Conservation (phyloP, 352 stramenopile species). For the Pythium phragmiticola region DNA sequence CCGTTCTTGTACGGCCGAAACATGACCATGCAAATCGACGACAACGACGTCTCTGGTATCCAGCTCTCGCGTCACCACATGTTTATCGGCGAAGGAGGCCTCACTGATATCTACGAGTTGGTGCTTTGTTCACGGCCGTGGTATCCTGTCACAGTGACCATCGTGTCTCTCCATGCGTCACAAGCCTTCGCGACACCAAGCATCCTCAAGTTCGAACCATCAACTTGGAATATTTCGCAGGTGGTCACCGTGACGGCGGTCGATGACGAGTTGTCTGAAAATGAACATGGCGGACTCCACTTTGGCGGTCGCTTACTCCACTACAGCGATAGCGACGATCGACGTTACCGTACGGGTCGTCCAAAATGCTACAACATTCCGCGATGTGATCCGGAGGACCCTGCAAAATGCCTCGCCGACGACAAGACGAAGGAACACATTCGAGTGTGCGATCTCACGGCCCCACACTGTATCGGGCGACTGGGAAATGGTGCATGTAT, state of each 20-base stretch:
- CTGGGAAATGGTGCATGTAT: constrained; percentile 61
- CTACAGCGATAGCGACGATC: constrained; percentile 54
- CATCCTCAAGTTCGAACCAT: constrained; percentile 39
- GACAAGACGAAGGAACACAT: constrained; percentile 21
- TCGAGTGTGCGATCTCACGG: constrained; percentile 52
- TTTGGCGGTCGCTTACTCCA: constrained; percentile 54
- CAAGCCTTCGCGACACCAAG: constrained; percentile 39
- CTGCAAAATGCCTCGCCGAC: constrained; percentile 30
- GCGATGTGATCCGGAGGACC: constrained; percentile 41
- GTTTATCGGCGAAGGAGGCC: constrained; percentile 58
- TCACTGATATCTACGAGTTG: constrained; percentile 54
- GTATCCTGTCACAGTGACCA: constrained; percentile 47
- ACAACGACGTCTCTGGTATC: constrained; percentile 62
- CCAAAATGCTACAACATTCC: constrained; percentile 61
- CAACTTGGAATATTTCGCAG: constrained; percentile 54
- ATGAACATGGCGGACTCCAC: constrained; percentile 62
- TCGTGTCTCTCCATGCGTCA: constrained; percentile 40
- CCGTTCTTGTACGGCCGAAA: constrained; percentile 64
- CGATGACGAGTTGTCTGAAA: constrained; percentile 57
- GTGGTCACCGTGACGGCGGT: constrained; percentile 44
- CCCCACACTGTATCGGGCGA: constrained; percentile 33
- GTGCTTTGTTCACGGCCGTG: constrained; percentile 57
- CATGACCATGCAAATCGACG: constrained; percentile 64
- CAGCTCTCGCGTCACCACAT: constrained; percentile 52
- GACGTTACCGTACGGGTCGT: constrained; percentile 58